Base-by-base conservation (phyloP, 1,284 basidiomycete species). In the Cryptococcus sp. region DNA sequence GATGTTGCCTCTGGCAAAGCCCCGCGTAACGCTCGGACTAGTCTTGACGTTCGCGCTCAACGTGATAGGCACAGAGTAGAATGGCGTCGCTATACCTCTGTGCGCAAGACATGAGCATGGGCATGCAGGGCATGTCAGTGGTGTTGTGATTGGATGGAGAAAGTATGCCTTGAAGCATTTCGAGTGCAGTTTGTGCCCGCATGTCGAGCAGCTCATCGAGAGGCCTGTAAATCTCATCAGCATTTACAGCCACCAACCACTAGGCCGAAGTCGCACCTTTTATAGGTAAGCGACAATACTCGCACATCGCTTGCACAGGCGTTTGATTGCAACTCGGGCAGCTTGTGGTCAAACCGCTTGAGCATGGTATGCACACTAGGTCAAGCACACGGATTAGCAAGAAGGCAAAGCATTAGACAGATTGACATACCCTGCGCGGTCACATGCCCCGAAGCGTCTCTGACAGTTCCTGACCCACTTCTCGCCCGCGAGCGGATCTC, bases 211-310 rank as follows among this genome's bases (percentile, higher is more conserved):
- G 43, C 81, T 84, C 53, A 83, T 81, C 2, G 88, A 86, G n/a
- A 90, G 81, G 37, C 88, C 88, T 89, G 60, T 10, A 40, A 8
- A 13, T 40, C n/a, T 56, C 25, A 63, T 56, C 20, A 53, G 38
- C 25, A n/a, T 17, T 49, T 37, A 45, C 25, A 13, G 19, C 19
- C 2, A 20, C 19, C 29, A 22, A 17, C 26, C 17, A 19, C 23
- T 39, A 20, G n/a, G 23, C 23, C 22, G 29, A 0, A 13, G 3
- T 75, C 82, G 46, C 64, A 86, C 89, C 89, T 83, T 85, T 88
- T 57, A 90, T 85, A 4, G 89, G 87, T 19, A 91, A 80, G 43
- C 89, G 83, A 73, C 90, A 92, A 37, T 90, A 82, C 0, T 87
- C 83, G 69, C 89, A 92, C 1, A 78, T 74, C 0, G 86, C 81